Base-by-base conservation (phyloP, 148 eudicot genomes). In the Selenicereus undatus region DNA sequence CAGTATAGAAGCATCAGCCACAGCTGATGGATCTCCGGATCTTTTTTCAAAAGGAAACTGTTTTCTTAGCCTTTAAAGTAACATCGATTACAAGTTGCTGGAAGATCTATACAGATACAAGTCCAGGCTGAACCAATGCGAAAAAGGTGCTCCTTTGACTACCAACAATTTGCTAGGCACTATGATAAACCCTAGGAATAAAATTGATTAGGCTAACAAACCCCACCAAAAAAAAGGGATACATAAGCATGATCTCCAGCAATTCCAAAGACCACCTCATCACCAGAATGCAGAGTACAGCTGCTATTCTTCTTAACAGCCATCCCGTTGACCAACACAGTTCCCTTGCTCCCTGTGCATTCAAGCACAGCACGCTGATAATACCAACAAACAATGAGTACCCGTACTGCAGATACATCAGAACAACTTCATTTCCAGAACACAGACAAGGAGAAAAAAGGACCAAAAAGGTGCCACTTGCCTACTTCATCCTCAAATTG, bases 161-260 rank as follows among this genome's bases (percentile, higher is more conserved):
- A 27, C 71, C 62, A 56, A 56, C 12, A 48, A 4, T 48, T 48
- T 48, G 52, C 52, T 48, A 8, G 52, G 12, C 14, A 2, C 52
- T 74, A 62, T 16, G 29, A 72, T 22, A n/a, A 72, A 72, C 18
- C 54, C 43, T 39, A 2, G 52, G 75, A 56, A 12, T 16, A 73
- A 74, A 51, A 54, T 39, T 21, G 48, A 20, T 4, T 30, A 29
- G 56, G 11, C 7, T 39, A 39, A 39, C 2, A 39, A 39, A 39
- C 43, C 8, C 8, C 2, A 56, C 5, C 5, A 48, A 56, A 20
- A 56, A 20, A 10, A 54, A 84, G 87, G 94, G 92, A 92, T 94
- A 94, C 98, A 90, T 94, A 94, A 65, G 95, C 91, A 86, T 92
- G 90, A 83, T 80, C 89, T 76, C 92, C 98, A 26, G 74, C 75